Evolutionary conservation across 371 early-diverging fungal species (phyloP).

Genomic region (Rhizopus delemar): DNA sequence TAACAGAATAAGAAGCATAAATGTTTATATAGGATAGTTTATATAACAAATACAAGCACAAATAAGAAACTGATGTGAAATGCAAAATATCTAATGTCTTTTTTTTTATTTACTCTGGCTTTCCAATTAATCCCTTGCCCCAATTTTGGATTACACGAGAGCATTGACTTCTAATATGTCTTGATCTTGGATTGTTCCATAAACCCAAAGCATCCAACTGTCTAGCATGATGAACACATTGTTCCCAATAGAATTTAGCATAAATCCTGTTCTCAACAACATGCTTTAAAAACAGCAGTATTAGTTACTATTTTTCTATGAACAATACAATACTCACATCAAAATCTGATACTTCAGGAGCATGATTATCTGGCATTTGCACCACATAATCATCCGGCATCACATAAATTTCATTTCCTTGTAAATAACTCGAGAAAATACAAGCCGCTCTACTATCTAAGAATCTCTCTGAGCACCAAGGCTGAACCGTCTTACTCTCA

Average conservation of each 20-base stretch:
- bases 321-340: conserved; percentile 36
- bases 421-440: conserved; percentile 43
- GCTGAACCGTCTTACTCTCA: conserved; percentile 41
- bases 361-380: conserved; percentile 31
- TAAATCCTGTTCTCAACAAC: conserved; percentile 47
- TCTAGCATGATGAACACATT: conserved; percentile 38
- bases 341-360: conserved; percentile 40
- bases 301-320: neutral
- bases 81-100: neutral
- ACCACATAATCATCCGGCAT: conserved; percentile 48
- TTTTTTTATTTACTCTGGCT: conserved; percentile 20
- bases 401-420: conserved; percentile 51
- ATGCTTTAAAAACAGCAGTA: conserved; percentile 23
- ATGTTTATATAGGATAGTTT: too few species aligned
- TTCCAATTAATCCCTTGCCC: conserved; percentile 40
- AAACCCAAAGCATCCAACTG: conserved; percentile 36
- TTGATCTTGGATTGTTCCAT: conserved; percentile 31
- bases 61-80: neutral
- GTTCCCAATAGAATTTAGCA: conserved; percentile 41
- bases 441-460: conserved; percentile 52
- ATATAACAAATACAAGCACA: too few species aligned
- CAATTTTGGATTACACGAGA: conserved; percentile 37
- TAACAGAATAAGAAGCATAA: too few species aligned
- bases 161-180: conserved; percentile 34
- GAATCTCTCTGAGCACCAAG: conserved; percentile 55